phyloP scores from a whole-genome alignment of 305 asterid species.

The Fraxinus velutina region DNA sequence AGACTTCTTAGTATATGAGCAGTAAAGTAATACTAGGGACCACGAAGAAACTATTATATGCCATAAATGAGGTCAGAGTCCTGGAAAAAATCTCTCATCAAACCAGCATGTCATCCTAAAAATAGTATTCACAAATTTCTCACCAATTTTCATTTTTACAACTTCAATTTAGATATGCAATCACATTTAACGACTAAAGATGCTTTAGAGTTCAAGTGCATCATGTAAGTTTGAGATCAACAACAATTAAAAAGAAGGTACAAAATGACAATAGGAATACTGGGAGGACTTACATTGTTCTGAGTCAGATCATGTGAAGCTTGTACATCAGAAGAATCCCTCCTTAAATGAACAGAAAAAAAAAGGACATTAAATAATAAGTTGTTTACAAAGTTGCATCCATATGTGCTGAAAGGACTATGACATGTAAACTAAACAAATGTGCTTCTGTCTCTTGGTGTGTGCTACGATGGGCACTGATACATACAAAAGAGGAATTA shows the following conservation, averaged over 20 bases:
- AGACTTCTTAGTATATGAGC: constrained; percentile 12
- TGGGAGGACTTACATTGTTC: constrained; percentile 33
- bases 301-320: constrained; percentile 29
- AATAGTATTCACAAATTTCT: constrained; percentile 12
- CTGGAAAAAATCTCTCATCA: background rate
- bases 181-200: constrained; percentile 1
- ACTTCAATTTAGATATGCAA: background rate
- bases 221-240: constrained; percentile 12
- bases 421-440: background rate
- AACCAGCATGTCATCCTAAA: background rate
- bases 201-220: constrained; percentile 10
- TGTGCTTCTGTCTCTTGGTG: background rate
- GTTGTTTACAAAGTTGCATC: background rate
- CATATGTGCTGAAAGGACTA: background rate
- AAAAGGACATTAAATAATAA: constrained; percentile 13
- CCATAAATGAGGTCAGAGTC: background rate
- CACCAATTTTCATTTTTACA: background rate
- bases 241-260: background rate
- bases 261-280: constrained; percentile 10
- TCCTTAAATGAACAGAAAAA: constrained; percentile 21
- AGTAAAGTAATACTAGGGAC: background rate
- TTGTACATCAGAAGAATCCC: constrained; percentile 16
- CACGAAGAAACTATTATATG: background rate
- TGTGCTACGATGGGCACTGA: background rate
- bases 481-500: background rate